Base-by-base conservation (phyloP, 1,139 yeast genomes). In the Candida gigantensis region DNA sequence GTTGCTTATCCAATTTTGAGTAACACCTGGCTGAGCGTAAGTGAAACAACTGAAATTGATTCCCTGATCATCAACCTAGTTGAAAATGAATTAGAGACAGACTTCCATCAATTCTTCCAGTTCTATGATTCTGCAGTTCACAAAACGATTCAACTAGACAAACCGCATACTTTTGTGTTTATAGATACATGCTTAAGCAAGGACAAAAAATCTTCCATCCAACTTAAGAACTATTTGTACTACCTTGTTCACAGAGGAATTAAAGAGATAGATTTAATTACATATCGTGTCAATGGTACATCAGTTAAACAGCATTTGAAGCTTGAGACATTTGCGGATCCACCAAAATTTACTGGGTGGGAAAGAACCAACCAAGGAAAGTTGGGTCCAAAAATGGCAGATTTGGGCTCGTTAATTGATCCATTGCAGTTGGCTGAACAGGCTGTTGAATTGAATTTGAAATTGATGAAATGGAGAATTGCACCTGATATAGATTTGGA, bases 381-480 rank as follows among this genome's bases (percentile, higher is more conserved):
- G 50, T 63, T 89, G 10, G 82, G 84, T 0, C 96, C 97, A 0
- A 87, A 88, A 51, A 47, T 84, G 21, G 88, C 95, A 0, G 94
- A 92, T 54, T 62, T 92, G 37, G 89, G 95, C 1, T 65, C 87
- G 1, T 66, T 92, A 32, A 79, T 92, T 32, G 81, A 90, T 53
- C 98, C 98, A 0, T 47, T 68, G 5, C 81, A 84, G 45, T 66
- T 92, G 14, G 95, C 97, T 0, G 85, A 83, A 43, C 97, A 92
- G 57, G 94, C 97, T 0, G 92, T 89, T 4, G 96, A 90, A 57
- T 68, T 92, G 41, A 92, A 92, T 53, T 66, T 94, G 45, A 86
- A 86, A 60, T 68, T 92, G 30, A 94, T 92, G 98, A 89, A 89
- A 58, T 92, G 99, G 99, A 73, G 98, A 48, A 77, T 92, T 19